Evolutionary conservation across 306 rosid genomes (phyloP).

Genomic region (Ochetophila trinervis): DNA sequence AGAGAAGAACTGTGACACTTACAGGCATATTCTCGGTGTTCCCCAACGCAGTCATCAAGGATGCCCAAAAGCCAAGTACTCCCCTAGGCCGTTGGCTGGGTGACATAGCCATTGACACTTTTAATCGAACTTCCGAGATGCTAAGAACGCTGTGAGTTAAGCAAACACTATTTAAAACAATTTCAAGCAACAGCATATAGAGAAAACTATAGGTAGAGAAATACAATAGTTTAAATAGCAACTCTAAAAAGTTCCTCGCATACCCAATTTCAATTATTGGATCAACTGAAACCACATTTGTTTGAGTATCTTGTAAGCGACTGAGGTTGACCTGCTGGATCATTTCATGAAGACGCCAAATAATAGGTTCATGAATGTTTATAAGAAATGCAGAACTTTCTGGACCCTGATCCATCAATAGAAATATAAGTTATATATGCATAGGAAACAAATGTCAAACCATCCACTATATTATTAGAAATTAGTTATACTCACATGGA

Average conservation of each 20-base stretch:
- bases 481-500: slow-evolving; percentile 55
- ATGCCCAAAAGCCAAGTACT: slow-evolving; percentile 97
- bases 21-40: slow-evolving; percentile 98
- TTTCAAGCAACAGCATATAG: slow-evolving; percentile 3
- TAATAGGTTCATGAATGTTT: slow-evolving; percentile 90
- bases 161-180: slow-evolving; percentile 25
- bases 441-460: slow-evolving; percentile 18
- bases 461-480: slow-evolving; percentile 15
- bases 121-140: slow-evolving; percentile 85
- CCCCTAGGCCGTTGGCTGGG: slow-evolving; percentile 94
- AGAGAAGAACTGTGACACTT: slow-evolving; percentile 37
- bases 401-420: slow-evolving; percentile 62
- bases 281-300: slow-evolving; percentile 91
- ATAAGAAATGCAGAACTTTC: slow-evolving; percentile 75
- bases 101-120: slow-evolving; percentile 88
- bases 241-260: slow-evolving; percentile 24
- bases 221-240: slow-evolving; percentile 20
- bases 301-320: slow-evolving; percentile 69
- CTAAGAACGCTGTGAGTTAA: slow-evolving; percentile 68
- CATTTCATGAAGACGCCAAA: slow-evolving; percentile 99
- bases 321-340: slow-evolving; percentile 77
- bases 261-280: slow-evolving; percentile 89
- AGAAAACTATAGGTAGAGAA: slow-evolving; percentile 10
- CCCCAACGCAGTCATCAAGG: slow-evolving; percentile 98
- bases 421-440: slow-evolving; percentile 8